Evolutionary conservation across 352 stramenopile species (phyloP), one percentile per base, ranked within the genome.

Genomic region (Phytophthora melonis): DNA sequence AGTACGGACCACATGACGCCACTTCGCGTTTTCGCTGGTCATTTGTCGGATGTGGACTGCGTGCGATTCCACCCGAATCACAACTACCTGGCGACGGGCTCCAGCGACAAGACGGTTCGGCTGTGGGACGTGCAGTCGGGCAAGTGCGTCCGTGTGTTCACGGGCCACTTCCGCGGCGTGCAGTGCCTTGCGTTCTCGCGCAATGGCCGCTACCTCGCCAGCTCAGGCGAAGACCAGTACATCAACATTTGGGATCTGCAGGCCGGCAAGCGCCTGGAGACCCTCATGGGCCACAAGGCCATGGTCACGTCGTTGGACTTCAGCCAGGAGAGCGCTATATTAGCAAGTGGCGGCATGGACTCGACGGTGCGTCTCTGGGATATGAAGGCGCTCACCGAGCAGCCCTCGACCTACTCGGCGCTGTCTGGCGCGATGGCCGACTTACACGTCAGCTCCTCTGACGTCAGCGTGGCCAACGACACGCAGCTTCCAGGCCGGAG

Each of bases 191-290:
- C 94, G 16, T 97, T 98, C 58, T 97, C 88, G 59, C 90, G 89
- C 54, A 97, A 96, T 27, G 96, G 96, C 10, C 83, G 88, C 53
- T 98, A 98, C 78, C 84, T 96, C 4, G 92, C 89, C 56, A 93
- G 82, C 39, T 92, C 87, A 19, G 89, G 96, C 23, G 89, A 97
- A 43, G 88, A 95, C 70, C 85, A 95, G 66, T 93, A 97, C 57
- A 88, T 98, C 55, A 96, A 98, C 73, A 86, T 99, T 69, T 99
- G 96, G 95, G 96, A 99, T 75, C 82, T 99, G 45, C 93, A 96
- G 16, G 90, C 87, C 8, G 88, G 90, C 25, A 95, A 96, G 74
- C 83, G 89, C n/a, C 59, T 98, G 7, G 88, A 94, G 68, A 96
- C 89, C 27, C 79, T 96, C 10, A 81, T 93, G 61, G 89, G 89